These are phyloP conservation scores for Daldinia childiae DNA, from an alignment of 495 filamentous ascomycete genomes.

Conservation along the genomic window DNA sequence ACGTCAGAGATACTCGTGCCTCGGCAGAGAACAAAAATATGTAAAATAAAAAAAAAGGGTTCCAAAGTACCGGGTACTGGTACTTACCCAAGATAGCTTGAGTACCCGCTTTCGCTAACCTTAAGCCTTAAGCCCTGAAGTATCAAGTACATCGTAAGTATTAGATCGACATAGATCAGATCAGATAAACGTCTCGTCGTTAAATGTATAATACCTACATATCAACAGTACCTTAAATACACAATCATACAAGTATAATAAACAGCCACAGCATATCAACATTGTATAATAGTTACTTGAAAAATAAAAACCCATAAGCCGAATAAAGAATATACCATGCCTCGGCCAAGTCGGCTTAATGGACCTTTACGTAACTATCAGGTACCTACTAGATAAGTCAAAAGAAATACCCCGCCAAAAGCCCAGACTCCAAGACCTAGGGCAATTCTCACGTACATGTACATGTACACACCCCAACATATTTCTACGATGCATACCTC, in stretches of 20 bases:
- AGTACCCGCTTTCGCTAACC: background rate
- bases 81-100: background rate
- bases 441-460: background rate
- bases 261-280: too few relatives aligned
- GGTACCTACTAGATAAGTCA: background rate
- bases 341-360: conserved; percentile 37
- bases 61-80: conserved; percentile 17
- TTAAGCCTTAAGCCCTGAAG: background rate
- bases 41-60: background rate
- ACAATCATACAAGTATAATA: too few relatives aligned
- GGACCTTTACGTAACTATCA: conserved; percentile 18
- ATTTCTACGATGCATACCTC: background rate
- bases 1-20: conserved; percentile 34
- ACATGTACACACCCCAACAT: background rate
- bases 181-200: background rate
- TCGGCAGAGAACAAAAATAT: conserved; percentile 28
- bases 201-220: background rate
- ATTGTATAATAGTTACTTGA: background rate
- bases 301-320: background rate
- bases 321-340: conserved; percentile 13
- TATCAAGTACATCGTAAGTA: background rate
- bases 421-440: background rate
- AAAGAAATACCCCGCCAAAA: conserved; percentile 15
- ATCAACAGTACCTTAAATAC: too few relatives aligned
- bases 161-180: background rate